Percentiles rank a stretch among this genome's conserved stretches.
phyloP scores from a whole-genome alignment of 345 rosid genomes.

The Populus simonii region DNA sequence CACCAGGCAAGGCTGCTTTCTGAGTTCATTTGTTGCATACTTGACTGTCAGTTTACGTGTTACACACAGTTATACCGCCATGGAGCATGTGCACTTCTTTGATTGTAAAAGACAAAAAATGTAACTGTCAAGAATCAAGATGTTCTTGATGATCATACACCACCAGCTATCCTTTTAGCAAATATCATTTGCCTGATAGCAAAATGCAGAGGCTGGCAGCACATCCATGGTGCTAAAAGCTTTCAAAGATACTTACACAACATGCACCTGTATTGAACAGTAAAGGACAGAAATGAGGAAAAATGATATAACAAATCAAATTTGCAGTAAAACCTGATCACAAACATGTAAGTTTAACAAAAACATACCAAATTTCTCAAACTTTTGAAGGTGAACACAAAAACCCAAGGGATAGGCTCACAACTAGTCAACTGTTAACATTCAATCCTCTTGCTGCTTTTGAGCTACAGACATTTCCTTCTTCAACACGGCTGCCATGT shows the following conservation, averaged over 20 bases:
- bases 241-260: neutral
- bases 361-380: neutral
- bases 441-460: conserved; percentile 20
- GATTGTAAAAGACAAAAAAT: too few relatives aligned
- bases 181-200: neutral
- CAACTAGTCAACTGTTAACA: neutral
- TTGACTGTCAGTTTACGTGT: too few relatives aligned
- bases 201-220: neutral
- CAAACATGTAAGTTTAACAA: neutral
- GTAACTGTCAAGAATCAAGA: too few relatives aligned
- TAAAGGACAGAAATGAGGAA: neutral
- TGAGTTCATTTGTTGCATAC: too few relatives aligned
- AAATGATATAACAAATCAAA: neutral
- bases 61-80: too few relatives aligned
- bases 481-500: conserved; percentile 52
- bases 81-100: too few relatives aligned
- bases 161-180: neutral
- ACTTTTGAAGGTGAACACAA: neutral
- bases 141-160: too few relatives aligned
- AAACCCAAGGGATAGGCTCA: neutral
- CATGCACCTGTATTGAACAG: neutral
- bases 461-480: conserved; percentile 55
- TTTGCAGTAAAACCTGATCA: neutral
- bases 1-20: too few relatives aligned
- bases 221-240: neutral